Percentiles rank a stretch among this genome's conserved stretches.
phyloP scores from a whole-genome alignment of 2,329 filamentous ascomycete species.

The Colletotrichum kahawae region DNA sequence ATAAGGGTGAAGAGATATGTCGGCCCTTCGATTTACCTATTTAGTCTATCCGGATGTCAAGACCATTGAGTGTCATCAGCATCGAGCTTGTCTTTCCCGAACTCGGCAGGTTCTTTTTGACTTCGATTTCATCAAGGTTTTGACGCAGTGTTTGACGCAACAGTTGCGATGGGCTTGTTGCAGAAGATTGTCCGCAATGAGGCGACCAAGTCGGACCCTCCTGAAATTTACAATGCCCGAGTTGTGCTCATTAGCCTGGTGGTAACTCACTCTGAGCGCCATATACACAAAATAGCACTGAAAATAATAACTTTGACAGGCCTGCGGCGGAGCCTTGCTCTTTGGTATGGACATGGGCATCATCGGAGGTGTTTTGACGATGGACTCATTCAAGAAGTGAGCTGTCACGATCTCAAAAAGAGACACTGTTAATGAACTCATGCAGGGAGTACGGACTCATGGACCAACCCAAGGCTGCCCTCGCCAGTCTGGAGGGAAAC shows the following conservation, averaged over 20 bases:
- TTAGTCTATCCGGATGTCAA: background rate
- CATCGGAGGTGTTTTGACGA: slow-evolving; percentile 31
- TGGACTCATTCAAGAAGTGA: slow-evolving; percentile 30
- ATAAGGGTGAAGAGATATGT: background rate
- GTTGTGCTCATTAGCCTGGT: slow-evolving; percentile 69
- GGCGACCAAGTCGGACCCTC: slow-evolving; percentile 69
- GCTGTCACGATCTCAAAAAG: background rate
- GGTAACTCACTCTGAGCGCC: slow-evolving; percentile 30
- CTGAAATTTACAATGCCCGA: slow-evolving; percentile 74
- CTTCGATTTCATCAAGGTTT: background rate
- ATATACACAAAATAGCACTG: background rate
- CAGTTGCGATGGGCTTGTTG: slow-evolving; percentile 14
- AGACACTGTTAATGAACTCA: background rate
- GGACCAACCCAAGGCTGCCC: background rate
- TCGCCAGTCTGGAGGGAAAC: slow-evolving; percentile 29
- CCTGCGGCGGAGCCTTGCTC: slow-evolving; percentile 24
- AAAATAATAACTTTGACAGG: background rate
- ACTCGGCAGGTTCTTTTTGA: background rate
- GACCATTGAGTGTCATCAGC: background rate
- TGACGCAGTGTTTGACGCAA: background rate
- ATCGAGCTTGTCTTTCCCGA: background rate
- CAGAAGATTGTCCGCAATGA: slow-evolving; percentile 56
- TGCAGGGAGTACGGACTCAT: slow-evolving; percentile 29
- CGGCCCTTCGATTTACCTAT: background rate
- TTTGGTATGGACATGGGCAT: slow-evolving; percentile 33